Base-by-base conservation (phyloP, 371 early-diverging fungal genomes). In the Fennellomyces sp. region DNA sequence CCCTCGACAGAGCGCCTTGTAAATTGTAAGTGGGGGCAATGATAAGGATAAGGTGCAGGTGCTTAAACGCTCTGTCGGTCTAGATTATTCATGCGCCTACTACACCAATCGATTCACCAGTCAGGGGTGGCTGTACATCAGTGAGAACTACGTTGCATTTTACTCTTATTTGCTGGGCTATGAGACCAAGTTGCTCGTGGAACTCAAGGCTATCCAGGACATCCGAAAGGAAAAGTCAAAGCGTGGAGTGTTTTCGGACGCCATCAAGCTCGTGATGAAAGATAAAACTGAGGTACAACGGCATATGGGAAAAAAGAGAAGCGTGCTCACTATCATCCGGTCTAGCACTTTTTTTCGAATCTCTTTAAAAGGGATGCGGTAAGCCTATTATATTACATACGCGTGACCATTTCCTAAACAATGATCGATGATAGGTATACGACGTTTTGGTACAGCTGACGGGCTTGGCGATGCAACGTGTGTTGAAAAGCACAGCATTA, bases 121-220 rank as follows among this genome's bases (percentile, higher is more conserved):
- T 70, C 98, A 98, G 74, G 98, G 98, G 0, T 98, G 98, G 98
- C 80, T 97, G 75, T 98, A 98, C 66, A 85, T 98, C 31, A 91
- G 92, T 56, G 90, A 94, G 70, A 92, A 95, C 62, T 92, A 94
- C 56, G 68, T 97, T 17, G 93, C 91, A 65, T 98, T 97, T 67
- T 96, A 98, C 73, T 93, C 97, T 15, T 97, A 91, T 68, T 82
- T 97, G 49, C 82, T 98, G 31, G 97, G 97, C 0, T 84, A 85
- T 21, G 98, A 98, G 69, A 96, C 95, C 13, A 94, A 94, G 72
- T 68, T 97, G 17, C 81, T 93, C 47, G 70, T 98, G 19, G 93
- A 94, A 71, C 78, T 98, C 35, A 94, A 94, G 66, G 91, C 94
- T 58, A 85, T 98, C 51, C 90, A 90, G 56, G 90, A 94, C 64